Evolutionary conservation across 176 grass and related monocot species (phyloP).

Genomic region (Juncus inflexus): DNA sequence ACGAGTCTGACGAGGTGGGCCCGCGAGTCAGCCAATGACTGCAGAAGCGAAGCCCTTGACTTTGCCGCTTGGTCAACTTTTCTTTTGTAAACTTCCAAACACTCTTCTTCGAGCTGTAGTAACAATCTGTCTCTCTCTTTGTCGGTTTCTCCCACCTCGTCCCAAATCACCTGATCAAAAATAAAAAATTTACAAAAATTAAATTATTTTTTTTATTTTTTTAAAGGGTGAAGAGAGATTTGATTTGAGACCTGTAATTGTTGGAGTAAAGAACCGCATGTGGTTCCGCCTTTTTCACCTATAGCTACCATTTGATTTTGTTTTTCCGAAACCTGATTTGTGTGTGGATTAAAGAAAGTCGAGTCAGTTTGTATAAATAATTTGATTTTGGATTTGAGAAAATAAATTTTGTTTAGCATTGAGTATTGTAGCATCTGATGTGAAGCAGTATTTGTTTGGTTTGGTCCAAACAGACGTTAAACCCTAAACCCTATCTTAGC

Average conservation of each 20-base stretch:
- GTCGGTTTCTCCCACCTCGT: slow-evolving; percentile 85
- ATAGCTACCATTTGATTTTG: slow-evolving; percentile 55
- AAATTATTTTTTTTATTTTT: too few species aligned
- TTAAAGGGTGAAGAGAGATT: neutral
- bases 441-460: too few species aligned
- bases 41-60: slow-evolving; percentile 52
- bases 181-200: neutral
- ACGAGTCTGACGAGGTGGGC: slow-evolving; percentile 60
- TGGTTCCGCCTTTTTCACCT: slow-evolving; percentile 50
- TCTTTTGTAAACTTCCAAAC: slow-evolving; percentile 84
- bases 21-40: slow-evolving; percentile 68
- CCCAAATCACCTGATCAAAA: slow-evolving; percentile 70
- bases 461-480: too few species aligned
- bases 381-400: too few species aligned
- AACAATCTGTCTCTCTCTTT: slow-evolving; percentile 88
- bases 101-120: slow-evolving; percentile 86
- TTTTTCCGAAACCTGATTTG: slow-evolving; percentile 26
- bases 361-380: too few species aligned
- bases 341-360: too few species aligned
- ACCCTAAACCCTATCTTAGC: too few species aligned
- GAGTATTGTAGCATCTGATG: too few species aligned
- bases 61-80: slow-evolving; percentile 86
- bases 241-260: slow-evolving; percentile 57
- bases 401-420: too few species aligned
- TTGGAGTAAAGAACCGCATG: slow-evolving; percentile 81